phyloP scores from a whole-genome alignment of 2,329 filamentous ascomycete genomes.

The Tolypocladium endophyticum region DNA sequence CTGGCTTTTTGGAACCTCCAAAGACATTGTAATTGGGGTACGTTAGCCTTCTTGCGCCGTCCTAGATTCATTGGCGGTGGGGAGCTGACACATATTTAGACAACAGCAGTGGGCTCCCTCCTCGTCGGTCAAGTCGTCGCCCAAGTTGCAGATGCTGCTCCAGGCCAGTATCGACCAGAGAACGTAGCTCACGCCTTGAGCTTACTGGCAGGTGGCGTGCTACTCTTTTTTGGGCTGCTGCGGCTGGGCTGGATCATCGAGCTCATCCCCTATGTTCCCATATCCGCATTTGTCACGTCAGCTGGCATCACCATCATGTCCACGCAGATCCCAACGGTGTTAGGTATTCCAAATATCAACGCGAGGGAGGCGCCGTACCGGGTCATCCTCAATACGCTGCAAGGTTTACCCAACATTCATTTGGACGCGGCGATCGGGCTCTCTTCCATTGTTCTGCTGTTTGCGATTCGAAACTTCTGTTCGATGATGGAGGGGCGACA shows the following conservation, averaged over 20 bases:
- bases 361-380: constrained; percentile 33
- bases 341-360: constrained; percentile 33
- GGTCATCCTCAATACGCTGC: constrained; percentile 32
- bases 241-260: constrained; percentile 40
- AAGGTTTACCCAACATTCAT: constrained; percentile 29
- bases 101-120: constrained; percentile 39
- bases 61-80: no score
- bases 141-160: constrained; percentile 21
- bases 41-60: constrained; percentile 4
- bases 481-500: constrained; percentile 48
- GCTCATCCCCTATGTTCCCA: constrained; percentile 38
- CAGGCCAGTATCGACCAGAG: constrained; percentile 23
- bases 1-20: constrained; percentile 77
- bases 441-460: constrained; percentile 55
- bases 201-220: constrained; percentile 31
- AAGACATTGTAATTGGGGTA: constrained; percentile 71
- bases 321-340: constrained; percentile 31
- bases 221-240: constrained; percentile 33
- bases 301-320: constrained; percentile 40
- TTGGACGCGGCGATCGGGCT: constrained; percentile 66
- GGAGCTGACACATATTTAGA: constrained; percentile 28
- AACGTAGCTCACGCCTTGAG: constrained; percentile 33
- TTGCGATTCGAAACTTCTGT: constrained; percentile 51
- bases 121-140: constrained; percentile 36
- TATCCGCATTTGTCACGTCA: constrained; percentile 39